Evolutionary conservation across 352 stramenopile genomes (phyloP), one percentile per base, ranked within the genome.

Genomic region (Phytophthora lateralis): DNA sequence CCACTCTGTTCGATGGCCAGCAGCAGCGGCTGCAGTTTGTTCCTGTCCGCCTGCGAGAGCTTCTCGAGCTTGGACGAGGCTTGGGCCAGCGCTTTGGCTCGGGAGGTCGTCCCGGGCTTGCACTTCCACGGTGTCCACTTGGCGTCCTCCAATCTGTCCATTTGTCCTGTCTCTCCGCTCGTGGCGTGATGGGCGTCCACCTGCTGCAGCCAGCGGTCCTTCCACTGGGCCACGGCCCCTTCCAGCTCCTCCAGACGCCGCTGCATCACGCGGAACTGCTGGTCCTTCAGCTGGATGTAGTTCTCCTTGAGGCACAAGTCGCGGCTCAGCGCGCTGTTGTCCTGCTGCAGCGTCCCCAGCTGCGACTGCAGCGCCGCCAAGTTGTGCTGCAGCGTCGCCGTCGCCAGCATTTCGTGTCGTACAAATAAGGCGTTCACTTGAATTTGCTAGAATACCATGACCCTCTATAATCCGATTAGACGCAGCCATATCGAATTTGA

Each of bases 251-350:
- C 82, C 41, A 91, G 62, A 15, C 82, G 82, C 24, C 78, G 70
- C 69, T 91, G 82, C 69, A 91, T 84, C 14, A 85, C 78, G 69
- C 82, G 79, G 45, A 85, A 77, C 67, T 91, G 82, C 71, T 91
- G 82, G 55, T 91, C 82, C 46, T 87, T 87, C 10, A 82, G 77
- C 57, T 88, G 73, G 49, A 91, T 69, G 63, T 88, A 85, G 66
- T 88, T 89, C 51, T 89, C 82, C 56, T 89, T 89, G n/a, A 91
- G 60, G 24, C 69, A 80, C 48, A 89, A 27, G 45, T 83, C 77
- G 38, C 80, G 81, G 3, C 79, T 91, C 43, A 91, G 69, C 41
- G 56, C 69, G 42, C 70, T 73, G 69, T 91, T 89, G 54, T 87
- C 72, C 50, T 66, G 53, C 57, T 91, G 82, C 52, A 91, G 67